Conservation (phyloP, 2,329 filamentous ascomycete species). For the Fusarium avenaceum region DNA sequence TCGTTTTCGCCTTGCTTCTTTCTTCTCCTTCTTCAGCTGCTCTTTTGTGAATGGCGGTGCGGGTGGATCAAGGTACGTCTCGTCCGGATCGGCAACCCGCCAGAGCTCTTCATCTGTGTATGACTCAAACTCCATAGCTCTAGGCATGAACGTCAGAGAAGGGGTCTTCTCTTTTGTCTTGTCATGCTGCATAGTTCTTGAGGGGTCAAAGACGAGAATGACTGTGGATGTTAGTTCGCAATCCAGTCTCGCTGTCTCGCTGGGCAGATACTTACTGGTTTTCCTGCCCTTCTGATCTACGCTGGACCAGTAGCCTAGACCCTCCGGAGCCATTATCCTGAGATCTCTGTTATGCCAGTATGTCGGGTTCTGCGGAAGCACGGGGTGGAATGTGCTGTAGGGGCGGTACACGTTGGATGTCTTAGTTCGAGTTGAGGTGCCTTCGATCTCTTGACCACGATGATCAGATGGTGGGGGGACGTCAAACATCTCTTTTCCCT, state of each 20-base stretch:
- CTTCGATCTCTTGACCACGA: slow-evolving; percentile 11
- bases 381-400: slow-evolving; percentile 47
- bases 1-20: slow-evolving; percentile 18
- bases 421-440: slow-evolving; percentile 35
- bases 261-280: slow-evolving; percentile 33
- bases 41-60: slow-evolving; percentile 28
- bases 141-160: slow-evolving; percentile 50
- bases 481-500: background rate
- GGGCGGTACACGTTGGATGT: slow-evolving; percentile 48
- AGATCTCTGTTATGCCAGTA: slow-evolving; percentile 49
- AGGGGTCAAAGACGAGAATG: slow-evolving; percentile 44
- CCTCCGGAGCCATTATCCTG: slow-evolving; percentile 49
- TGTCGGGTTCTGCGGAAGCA: slow-evolving; percentile 39
- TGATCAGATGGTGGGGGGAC: slow-evolving; percentile 1
- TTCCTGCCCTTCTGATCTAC: slow-evolving; percentile 33
- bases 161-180: slow-evolving; percentile 31
- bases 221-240: slow-evolving; percentile 34
- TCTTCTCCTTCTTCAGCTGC: slow-evolving; percentile 23
- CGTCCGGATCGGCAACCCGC: slow-evolving; percentile 44
- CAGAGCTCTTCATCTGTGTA: slow-evolving; percentile 49
- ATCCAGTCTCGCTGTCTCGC: too few relatives aligned
- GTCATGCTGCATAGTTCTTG: slow-evolving; percentile 42
- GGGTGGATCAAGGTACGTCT: slow-evolving; percentile 48
- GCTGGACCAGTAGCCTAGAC: slow-evolving; percentile 45
- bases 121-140: slow-evolving; percentile 49